These are phyloP conservation scores for Passiflora organensis DNA, from an alignment of 345 rosid genomes.

Conservation along the genomic window DNA sequence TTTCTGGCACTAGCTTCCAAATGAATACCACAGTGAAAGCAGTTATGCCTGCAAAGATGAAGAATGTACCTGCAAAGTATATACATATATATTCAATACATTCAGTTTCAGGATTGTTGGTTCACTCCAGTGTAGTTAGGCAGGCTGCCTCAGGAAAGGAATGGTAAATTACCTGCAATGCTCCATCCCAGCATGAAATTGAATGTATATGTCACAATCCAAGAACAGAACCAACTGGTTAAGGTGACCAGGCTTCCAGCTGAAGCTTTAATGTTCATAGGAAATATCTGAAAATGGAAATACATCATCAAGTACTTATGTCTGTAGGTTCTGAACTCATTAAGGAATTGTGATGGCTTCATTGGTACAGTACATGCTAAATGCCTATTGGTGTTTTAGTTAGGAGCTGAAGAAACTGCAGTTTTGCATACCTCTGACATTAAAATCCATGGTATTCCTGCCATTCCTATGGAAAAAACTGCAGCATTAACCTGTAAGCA, in stretches of 20 bases:
- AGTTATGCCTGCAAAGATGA: neutral
- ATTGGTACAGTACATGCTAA: no score
- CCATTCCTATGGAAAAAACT: conserved; percentile 59
- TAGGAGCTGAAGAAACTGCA: no score
- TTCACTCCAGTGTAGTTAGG: no score
- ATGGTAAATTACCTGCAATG: neutral
- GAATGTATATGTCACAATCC: conserved; percentile 5
- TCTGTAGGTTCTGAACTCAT: no score
- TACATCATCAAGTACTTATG: neutral
- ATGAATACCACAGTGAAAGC: neutral
- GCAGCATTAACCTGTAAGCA: conserved; percentile 38
- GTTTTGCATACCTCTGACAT: conserved; percentile 69
- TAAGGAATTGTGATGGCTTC: no score
- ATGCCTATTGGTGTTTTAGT: no score
- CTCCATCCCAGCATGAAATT: neutral
- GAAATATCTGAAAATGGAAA: neutral
- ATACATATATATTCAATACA: no score
- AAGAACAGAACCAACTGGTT: conserved; percentile 1
- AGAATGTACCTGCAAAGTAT: conserved; percentile 9
- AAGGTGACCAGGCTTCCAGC: conserved; percentile 3
- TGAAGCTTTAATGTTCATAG: neutral
- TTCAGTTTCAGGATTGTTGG: neutral
- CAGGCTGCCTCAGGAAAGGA: no score
- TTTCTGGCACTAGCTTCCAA: conserved; percentile 6
- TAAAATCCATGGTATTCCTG: conserved; percentile 75